phyloP scores from a whole-genome alignment of 2,329 filamentous ascomycete species.

The Apiospora koreana region DNA sequence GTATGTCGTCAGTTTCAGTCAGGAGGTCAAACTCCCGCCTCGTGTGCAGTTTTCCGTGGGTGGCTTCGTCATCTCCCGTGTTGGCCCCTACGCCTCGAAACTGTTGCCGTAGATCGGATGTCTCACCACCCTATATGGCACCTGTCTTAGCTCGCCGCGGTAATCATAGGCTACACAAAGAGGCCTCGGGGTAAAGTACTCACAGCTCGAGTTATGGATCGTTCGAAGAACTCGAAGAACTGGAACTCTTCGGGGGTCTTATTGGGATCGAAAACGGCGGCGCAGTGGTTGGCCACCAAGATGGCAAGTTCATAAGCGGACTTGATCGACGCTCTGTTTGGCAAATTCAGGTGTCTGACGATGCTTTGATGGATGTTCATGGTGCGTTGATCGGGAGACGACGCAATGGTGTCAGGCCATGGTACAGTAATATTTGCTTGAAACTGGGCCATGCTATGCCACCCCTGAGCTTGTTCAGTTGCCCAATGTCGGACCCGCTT shows the following conservation, averaged over 20 bases:
- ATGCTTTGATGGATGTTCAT: background rate
- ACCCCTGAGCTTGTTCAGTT: background rate
- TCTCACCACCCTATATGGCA: background rate
- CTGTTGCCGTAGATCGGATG: background rate
- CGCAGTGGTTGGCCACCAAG: background rate
- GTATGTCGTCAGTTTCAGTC: background rate
- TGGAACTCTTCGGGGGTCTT: background rate
- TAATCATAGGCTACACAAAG: too few relatives aligned
- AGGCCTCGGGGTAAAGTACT: background rate
- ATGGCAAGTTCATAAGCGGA: background rate
- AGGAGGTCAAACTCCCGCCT: background rate
- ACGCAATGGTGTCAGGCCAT: background rate
- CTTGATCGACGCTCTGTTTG: background rate
- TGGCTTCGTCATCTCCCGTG: background rate
- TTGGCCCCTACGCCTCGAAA: background rate
- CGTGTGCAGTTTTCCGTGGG: background rate
- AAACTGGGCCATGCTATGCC: background rate
- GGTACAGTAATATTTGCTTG: background rate
- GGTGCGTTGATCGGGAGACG: background rate
- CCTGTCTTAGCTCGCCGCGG: background rate
- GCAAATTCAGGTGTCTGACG: background rate
- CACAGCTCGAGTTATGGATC: background rate
- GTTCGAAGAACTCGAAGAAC: background rate
- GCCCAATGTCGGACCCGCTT: background rate
- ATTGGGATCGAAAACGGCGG: background rate